Base-by-base conservation (phyloP, 495 filamentous ascomycete genomes). In the Pyrenopolyporus hunteri region DNA sequence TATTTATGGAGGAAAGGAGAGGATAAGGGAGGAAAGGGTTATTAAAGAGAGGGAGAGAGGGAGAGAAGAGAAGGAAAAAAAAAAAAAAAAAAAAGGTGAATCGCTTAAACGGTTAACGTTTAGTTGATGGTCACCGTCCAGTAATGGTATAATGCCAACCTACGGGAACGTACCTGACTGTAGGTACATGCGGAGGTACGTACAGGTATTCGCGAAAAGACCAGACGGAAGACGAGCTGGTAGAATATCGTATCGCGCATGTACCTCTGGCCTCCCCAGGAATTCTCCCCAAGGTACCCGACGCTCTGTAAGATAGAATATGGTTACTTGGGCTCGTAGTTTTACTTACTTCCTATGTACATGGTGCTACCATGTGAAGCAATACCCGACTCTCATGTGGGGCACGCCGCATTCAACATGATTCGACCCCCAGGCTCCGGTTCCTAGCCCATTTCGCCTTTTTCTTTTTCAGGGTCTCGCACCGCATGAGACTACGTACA, bases 361-460 rank as follows among this genome's bases (percentile, higher is more conserved):
- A 13, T n/a, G n/a, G n/a, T n/a, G n/a, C n/a, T n/a, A n/a, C n/a
- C n/a, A n/a, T n/a, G n/a, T n/a, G n/a, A n/a, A n/a, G n/a, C n/a
- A n/a, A n/a, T n/a, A n/a, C n/a, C n/a, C n/a, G n/a, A n/a, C n/a
- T n/a, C n/a, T n/a, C n/a, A n/a, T n/a, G 9, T 4, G 26, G 1
- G n/a, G n/a, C 14, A 35, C 40, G 4, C 20, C 23, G 13, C 46
- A 11, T 48, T 39, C 45, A 39, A 31, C 53, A 46, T 50, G 35
- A 49, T 48, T 57, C 44, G 20, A 31, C 5, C 33, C 55, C 31
- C 13, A 51, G 36, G 29, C 20, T 50, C 54, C 11, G 25, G 14
- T 48, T 42, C 43, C 42, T 19, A 40, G 47, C 29, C 49, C 29
- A 53, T 10, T 37, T 60, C n/a, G n/a, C n/a, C n/a, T n/a, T n/a